A percentile compares a stretch with the other conserved stretches of the same genome.
Evolutionary conservation across 441 rosid species (phyloP).

Genomic region (Erysimum cheiri): DNA sequence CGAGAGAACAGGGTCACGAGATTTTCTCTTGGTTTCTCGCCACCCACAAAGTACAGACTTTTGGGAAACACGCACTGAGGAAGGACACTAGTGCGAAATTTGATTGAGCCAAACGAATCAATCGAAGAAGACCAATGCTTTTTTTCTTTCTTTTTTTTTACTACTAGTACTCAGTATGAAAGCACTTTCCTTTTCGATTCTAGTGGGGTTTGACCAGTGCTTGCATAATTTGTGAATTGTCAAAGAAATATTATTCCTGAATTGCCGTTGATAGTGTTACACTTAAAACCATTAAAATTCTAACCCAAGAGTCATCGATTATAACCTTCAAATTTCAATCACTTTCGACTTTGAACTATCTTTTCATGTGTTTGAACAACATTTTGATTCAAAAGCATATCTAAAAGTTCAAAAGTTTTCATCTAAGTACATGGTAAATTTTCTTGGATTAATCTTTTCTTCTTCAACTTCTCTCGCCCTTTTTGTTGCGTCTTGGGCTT

Average conservation of each 20-base stretch:
- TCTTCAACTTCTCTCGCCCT: not conserved
- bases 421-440: not conserved
- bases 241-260: not conserved
- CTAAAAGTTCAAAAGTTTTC: not conserved
- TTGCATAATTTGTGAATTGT: not conserved
- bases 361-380: too few relatives aligned
- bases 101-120: slow-evolving; percentile 5
- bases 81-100: slow-evolving; percentile 10
- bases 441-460: not conserved
- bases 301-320: too few relatives aligned
- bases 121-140: too few relatives aligned
- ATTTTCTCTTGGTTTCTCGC: slow-evolving; percentile 43
- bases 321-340: too few relatives aligned
- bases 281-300: not conserved
- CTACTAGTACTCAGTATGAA: not conserved
- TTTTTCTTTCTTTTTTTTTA: too few relatives aligned
- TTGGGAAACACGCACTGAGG: slow-evolving; percentile 23
- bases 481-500: not conserved
- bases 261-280: not conserved
- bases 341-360: too few relatives aligned
- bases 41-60: slow-evolving; percentile 7
- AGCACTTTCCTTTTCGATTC: not conserved
- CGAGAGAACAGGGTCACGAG: slow-evolving; percentile 42
- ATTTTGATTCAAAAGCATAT: not conserved
- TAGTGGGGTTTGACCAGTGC: slow-evolving; percentile 13